phyloP scores from a whole-genome alignment of 495 filamentous ascomycete genomes.

The Penicillium turbatum region DNA sequence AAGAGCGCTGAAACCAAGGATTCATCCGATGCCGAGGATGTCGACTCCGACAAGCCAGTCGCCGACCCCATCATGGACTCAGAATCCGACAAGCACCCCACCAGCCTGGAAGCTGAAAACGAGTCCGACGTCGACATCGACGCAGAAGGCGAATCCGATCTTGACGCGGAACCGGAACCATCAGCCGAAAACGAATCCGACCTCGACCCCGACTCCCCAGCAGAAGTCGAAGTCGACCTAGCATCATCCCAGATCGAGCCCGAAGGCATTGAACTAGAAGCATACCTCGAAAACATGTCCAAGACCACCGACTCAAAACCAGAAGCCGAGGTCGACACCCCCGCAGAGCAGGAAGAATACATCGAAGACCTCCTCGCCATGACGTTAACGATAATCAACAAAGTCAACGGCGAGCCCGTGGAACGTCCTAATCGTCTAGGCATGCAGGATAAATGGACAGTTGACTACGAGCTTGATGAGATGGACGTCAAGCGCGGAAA shows the following conservation, averaged over 20 bases:
- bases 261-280: not conserved
- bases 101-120: not conserved
- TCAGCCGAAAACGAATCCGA: constrained; percentile 1
- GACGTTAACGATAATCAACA: constrained; percentile 65
- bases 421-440: constrained; percentile 53
- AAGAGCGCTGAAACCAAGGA: not conserved
- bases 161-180: not conserved
- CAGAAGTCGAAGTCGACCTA: not conserved
- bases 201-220: not conserved
- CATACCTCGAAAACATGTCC: too few species aligned
- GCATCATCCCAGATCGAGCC: not conserved
- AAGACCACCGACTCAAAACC: not conserved
- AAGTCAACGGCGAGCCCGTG: constrained; percentile 63
- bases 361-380: constrained; percentile 53
- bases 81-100: not conserved
- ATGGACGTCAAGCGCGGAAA: constrained; percentile 32
- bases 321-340: not conserved
- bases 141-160: not conserved
- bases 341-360: not conserved
- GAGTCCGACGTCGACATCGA: not conserved
- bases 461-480: constrained; percentile 74
- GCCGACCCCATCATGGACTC: not conserved
- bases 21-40: not conserved
- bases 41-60: not conserved
- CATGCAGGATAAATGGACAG: constrained; percentile 56